Evolutionary conservation across 352 stramenopile species (phyloP), one percentile per base, ranked within the genome.

Genomic region (Globisporangium splendens): DNA sequence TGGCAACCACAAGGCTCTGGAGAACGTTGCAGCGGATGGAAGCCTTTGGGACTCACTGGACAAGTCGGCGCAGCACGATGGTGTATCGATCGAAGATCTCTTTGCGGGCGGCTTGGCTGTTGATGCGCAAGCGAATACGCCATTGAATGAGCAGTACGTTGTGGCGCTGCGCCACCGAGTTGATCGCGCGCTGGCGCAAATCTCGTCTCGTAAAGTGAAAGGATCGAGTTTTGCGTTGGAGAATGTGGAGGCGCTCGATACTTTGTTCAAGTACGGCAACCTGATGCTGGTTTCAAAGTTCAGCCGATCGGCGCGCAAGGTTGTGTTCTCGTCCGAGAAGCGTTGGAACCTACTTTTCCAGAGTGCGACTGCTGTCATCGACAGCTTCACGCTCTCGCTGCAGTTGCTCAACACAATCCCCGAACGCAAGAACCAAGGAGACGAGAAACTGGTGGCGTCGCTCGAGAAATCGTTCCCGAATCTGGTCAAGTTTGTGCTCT

Each of bases 321-420:
- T 60, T 48, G 41, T 86, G 18, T 84, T 83, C 55, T 49, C 67
- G 12, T 83, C 76, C n/a, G 59, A 68, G 20, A 54, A 70, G 49
- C 66, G 67, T 1, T 87, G 77, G 77, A 63, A 76, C 12, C 57
- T 69, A 20, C 54, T 82, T 11, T 76, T 86, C 22, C 50, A 43
- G 21, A 63, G 65, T 15, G 72, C 77, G 17, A 83, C 77, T 28
- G 73, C 61, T 0, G 63, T 64, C 20, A 33, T 87, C 13, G 73
- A 87, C 68, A 66, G 63, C 48, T 86, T 86, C 46, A 84, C 73
- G 28, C 52, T 84, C 38, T 77, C 80, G 54, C 55, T 88, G 42
- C 63, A 79, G 41, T 42, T 86, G 47, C 56, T 86, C n/a, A 83
- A 81, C 42, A 58, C 72, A 10, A 59, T 81, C 4, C 66, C 76